phyloP scores from a whole-genome alignment of 2,329 filamentous ascomycete species.

The Camptophora hylomeconis region DNA sequence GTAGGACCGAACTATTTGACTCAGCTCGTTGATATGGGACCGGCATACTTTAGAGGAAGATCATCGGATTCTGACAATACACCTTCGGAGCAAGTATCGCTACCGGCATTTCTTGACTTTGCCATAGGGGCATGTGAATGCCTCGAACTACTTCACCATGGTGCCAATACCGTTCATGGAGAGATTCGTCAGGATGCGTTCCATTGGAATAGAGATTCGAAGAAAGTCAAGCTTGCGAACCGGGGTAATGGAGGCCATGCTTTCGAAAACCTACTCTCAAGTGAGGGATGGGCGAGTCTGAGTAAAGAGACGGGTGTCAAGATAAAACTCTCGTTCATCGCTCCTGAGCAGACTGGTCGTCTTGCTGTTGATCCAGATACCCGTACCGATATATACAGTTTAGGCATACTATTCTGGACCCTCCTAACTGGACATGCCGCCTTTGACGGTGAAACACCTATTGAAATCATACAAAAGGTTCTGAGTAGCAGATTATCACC shows the following conservation, averaged over 20 bases:
- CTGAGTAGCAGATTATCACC: conserved; percentile 65
- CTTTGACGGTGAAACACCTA: conserved; percentile 64
- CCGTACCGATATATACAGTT: conserved; percentile 83
- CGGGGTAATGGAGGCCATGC: conserved; percentile 77
- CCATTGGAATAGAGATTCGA: conserved; percentile 62
- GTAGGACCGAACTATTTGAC: conserved; percentile 62
- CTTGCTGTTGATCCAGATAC: conserved; percentile 86
- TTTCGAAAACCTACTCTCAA: conserved; percentile 77
- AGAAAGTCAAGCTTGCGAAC: conserved; percentile 64
- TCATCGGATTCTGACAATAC: conserved; percentile 25
- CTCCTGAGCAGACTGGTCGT: conserved; percentile 85
- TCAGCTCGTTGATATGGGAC: conserved; percentile 57
- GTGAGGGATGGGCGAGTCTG: conserved; percentile 72
- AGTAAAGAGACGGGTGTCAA: conserved; percentile 76
- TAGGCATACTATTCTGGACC: conserved; percentile 82
- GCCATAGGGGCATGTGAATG: conserved; percentile 79
- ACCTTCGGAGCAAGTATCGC: conserved; percentile 48
- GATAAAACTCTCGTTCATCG: conserved; percentile 82
- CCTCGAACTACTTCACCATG: conserved; percentile 81
- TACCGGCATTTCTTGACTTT: conserved; percentile 75
- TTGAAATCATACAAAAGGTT: conserved; percentile 86
- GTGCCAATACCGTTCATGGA: conserved; percentile 73
- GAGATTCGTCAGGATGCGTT: conserved; percentile 86
- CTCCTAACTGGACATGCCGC: conserved; percentile 67
- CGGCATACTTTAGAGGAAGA: conserved; percentile 53